Evolutionary conservation across 2,329 filamentous ascomycete genomes (phyloP), one percentile per base, ranked within the genome.

Genomic region (Fusarium globosum): DNA sequence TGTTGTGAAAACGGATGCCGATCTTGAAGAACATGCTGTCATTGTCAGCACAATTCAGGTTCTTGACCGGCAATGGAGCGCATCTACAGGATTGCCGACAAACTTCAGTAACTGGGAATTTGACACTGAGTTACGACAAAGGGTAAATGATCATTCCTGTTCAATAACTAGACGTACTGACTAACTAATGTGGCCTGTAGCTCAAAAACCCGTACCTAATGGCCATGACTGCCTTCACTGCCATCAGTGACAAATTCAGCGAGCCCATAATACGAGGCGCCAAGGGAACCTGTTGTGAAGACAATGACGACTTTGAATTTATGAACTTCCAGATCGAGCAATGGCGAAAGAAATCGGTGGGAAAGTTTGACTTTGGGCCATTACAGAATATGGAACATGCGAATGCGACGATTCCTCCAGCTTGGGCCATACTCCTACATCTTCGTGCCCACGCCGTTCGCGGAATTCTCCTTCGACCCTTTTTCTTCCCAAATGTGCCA

Each of bases 31-130:
- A 21, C 53, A 57, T 7, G 53, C 53, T 2, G n/a, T 57, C 14
- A 57, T 57, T 0, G 53, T 33, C 28, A 57, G 53, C 18, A 57
- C 53, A 13, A 43, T 57, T 35, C 41, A 33, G 18, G 53, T 57
- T 35, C 53, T 57, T 6, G 39, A 57, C n/a, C 53, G 53, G 18
- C 53, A 57, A 57, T 57, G 53, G 53, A 57, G 53, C 14, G 53
- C 53, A 46, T 57, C 53, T 35, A 57, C 53, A 46, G 53, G 53
- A 57, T 35, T 57, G 28, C 53, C 53, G 20, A 57, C 39, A 4
- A 57, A 57, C 23, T 57, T 57, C 4, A 57, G 53, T 33, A 57
- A 57, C n/a, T 57, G 53, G 53, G 53, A 57, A 46, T 57, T 57
- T 12, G 53, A 57, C 28, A 23, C 16, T 23, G 39, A 46, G 28